Percentiles rank a stretch among this genome's conserved stretches.
phyloP scores from a whole-genome alignment of 75 land plant genomes.

The Isoetes taiwanensis region DNA sequence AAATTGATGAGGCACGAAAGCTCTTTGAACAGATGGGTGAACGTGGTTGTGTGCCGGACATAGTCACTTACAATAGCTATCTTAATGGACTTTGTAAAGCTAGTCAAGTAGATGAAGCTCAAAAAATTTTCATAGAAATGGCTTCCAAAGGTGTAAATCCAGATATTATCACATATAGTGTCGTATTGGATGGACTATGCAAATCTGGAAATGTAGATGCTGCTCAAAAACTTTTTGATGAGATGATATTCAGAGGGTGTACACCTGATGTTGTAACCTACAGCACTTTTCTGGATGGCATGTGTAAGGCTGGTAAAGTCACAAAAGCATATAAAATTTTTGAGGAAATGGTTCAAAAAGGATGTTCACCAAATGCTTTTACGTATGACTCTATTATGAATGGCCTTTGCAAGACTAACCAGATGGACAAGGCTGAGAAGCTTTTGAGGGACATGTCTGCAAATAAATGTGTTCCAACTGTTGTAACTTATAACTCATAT shows the following conservation, averaged over 20 bases:
- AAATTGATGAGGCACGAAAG: not conserved
- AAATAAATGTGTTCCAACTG: not conserved
- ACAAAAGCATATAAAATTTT: conserved; percentile 15
- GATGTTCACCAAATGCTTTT: not conserved
- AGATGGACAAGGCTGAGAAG: not conserved
- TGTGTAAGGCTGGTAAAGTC: conserved; percentile 32
- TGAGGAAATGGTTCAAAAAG: conserved; percentile 22
- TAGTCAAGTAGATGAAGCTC: too few species aligned
- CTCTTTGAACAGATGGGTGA: not conserved
- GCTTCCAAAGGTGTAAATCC: conserved; percentile 11
- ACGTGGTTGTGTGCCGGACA: not conserved
- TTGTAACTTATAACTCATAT: not conserved
- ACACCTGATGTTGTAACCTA: conserved; percentile 31
- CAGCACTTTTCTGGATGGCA: conserved; percentile 32
- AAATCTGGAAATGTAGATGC: conserved; percentile 1
- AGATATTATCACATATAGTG: not conserved
- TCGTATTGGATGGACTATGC: not conserved
- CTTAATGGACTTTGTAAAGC: too few species aligned
- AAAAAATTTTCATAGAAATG: too few species aligned
- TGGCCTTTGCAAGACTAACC: not conserved
- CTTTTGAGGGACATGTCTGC: not conserved
- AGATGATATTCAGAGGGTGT: conserved; percentile 27
- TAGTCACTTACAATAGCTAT: conserved; percentile 7
- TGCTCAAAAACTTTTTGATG: conserved; percentile 7
- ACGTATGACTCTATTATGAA: not conserved